phyloP scores from a whole-genome alignment of 345 rosid species.

The Aquilaria malaccensis region DNA sequence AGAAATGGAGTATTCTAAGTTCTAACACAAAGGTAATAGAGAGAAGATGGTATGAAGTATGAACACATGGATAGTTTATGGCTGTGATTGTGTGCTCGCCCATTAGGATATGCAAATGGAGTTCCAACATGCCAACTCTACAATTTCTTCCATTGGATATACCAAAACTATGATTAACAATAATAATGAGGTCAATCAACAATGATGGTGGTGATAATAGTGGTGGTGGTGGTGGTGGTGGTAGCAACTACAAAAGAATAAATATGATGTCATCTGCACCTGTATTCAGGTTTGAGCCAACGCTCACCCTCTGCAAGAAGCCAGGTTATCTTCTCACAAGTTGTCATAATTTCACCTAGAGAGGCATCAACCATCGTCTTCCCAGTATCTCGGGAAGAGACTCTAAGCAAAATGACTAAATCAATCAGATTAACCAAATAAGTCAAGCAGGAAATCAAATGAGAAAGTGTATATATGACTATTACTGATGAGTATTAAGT shows the following conservation, averaged over 20 bases:
- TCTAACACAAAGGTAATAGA: neutral
- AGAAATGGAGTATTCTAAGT: no score
- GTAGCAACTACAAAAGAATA: neutral
- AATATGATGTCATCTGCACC: slow-evolving; percentile 29
- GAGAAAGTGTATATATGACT: neutral
- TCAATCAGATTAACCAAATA: slow-evolving; percentile 1
- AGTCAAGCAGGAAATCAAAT: neutral
- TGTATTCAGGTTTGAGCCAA: slow-evolving; percentile 91
- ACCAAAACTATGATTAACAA: neutral
- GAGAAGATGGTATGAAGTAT: neutral
- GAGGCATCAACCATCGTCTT: slow-evolving; percentile 99
- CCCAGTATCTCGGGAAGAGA: slow-evolving; percentile 97
- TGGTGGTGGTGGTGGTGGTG: no score
- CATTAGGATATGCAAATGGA: slow-evolving; percentile 1
- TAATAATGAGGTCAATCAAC: no score
- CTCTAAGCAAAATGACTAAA: slow-evolving; percentile 34
- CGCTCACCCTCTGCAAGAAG: slow-evolving; percentile 96
- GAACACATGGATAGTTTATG: neutral
- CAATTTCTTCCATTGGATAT: neutral
- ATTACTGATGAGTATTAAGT: neutral
- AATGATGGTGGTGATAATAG: no score
- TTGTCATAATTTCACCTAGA: slow-evolving; percentile 96
- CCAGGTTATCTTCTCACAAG: slow-evolving; percentile 99
- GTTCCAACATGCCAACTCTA: slow-evolving; percentile 1
- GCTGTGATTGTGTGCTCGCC: neutral